These are phyloP conservation scores for Cinnamomum chago DNA, from an alignment of 164 flowering plant genomes.

Conservation along the genomic window DNA sequence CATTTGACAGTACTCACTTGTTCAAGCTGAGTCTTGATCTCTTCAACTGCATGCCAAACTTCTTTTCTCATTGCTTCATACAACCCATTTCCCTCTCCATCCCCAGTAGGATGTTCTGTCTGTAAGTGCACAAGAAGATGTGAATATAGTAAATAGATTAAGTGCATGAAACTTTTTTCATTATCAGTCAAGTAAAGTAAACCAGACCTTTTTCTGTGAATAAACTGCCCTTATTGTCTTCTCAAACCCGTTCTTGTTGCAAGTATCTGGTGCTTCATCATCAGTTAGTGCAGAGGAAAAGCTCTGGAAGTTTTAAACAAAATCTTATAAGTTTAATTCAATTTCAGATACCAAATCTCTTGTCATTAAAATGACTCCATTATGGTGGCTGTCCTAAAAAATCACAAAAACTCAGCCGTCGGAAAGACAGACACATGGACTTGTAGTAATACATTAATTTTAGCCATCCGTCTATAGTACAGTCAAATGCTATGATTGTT, in stretches of 20 bases:
- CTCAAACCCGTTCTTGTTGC: conserved; percentile 42
- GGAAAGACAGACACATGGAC: too few species aligned
- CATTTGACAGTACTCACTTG: conserved; percentile 32
- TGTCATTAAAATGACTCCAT: background rate
- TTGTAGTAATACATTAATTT: too few species aligned
- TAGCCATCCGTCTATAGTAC: too few species aligned
- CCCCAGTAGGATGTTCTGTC: conserved; percentile 61
- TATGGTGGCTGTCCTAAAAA: too few species aligned
- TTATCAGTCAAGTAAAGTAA: background rate
- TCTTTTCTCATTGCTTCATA: conserved; percentile 75
- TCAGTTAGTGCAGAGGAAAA: conserved; percentile 87
- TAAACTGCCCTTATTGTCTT: conserved; percentile 61
- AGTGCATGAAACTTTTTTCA: background rate
- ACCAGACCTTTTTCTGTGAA: conserved; percentile 59
- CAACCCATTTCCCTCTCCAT: conserved; percentile 40
- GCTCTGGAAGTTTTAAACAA: conserved; percentile 50
- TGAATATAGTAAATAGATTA: background rate
- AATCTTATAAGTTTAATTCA: background rate
- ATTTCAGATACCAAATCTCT: background rate
- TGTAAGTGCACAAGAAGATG: conserved; percentile 18
- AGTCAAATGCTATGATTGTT: too few species aligned
- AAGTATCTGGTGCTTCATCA: conserved; percentile 65
- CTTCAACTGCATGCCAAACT: conserved; percentile 76
- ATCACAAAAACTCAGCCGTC: too few species aligned
- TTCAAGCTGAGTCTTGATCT: conserved; percentile 62